Evolutionary conservation across 306 rosid genomes (phyloP), one percentile per base, ranked within the genome.

Genomic region (Inga oerstediana): DNA sequence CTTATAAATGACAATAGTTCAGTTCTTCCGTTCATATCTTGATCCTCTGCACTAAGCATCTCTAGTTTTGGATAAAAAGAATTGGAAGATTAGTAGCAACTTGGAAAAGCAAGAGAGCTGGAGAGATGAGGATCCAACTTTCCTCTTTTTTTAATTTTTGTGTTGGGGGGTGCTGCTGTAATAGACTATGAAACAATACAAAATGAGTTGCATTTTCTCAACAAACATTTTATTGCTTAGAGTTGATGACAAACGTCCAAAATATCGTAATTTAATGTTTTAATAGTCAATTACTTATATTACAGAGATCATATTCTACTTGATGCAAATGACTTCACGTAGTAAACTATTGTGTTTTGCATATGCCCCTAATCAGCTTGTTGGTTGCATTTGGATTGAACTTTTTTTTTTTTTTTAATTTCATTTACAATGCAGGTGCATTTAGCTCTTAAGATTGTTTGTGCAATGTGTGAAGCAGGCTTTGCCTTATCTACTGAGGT

Each of bases 391-490:
- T 35, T 74, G 6, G 32, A 54, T 65, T 79, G 43, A 61, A 72
- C 66, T 37, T 7, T 15, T 54, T 7, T 15, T 54, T 54, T 48
- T 80, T 45, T 59, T 39, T 39, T 5, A 41, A 43, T n/a, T 71
- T 70, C 19, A 11, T n/a, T 83, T 61, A 54, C 62, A 64, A 84
- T 82, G 75, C 87, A 95, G 99, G 91, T 90, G 83, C 91, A 85
- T 78, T 46, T 30, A 64, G 99, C 96, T 78, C 89, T 95, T 89
- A 92, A 89, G 81, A 46, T 92, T 52, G 90, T 88, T 72, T 90
- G 91, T 54, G 88, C 87, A 84, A 87, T 92, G 93, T 89, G 90
- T 87, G 86, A 90, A 85, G 85, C 81, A 78, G 99, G 91, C 79
- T 80, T 86, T 84, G 76, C 61, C 64, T 72, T 84, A n/a, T 86